Evolutionary conservation across 768 basidiomycete species (phyloP).

Genomic region (Tephrocybe sp.): DNA sequence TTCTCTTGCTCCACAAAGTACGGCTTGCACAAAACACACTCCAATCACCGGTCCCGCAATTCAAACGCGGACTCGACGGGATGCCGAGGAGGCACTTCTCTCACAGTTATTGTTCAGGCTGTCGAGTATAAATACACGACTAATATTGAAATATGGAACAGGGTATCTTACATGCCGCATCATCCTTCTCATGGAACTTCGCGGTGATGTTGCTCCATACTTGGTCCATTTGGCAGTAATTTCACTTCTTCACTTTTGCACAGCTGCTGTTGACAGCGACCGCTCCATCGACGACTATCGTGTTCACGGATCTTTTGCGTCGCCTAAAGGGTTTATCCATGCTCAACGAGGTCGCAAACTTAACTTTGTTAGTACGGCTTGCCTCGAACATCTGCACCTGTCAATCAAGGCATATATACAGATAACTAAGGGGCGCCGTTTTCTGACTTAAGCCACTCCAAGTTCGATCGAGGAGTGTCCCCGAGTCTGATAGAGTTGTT

Average conservation of each 20-base stretch:
- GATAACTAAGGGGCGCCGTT: too few species aligned
- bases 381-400: slow-evolving; percentile 2
- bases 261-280: slow-evolving; percentile 1
- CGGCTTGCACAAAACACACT: not conserved
- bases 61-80: slow-evolving; percentile 2
- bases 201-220: slow-evolving; percentile 2
- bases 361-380: not conserved
- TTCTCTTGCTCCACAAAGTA: slow-evolving; percentile 6
- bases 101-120: not conserved
- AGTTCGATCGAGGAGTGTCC: slow-evolving; percentile 20
- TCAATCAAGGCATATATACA: slow-evolving; percentile 3
- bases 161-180: slow-evolving; percentile 3
- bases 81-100: slow-evolving; percentile 5
- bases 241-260: not conserved
- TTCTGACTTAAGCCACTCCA: too few species aligned
- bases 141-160: not conserved
- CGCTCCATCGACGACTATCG: slow-evolving; percentile 3
- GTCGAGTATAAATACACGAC: not conserved
- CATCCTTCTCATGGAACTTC: not conserved
- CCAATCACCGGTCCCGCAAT: slow-evolving; percentile 14
- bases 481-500: slow-evolving; percentile 20
- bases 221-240: slow-evolving; percentile 5
- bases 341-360: not conserved
- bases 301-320: not conserved
- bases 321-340: slow-evolving; percentile 4